A percentile compares a stretch with the other conserved stretches of the same genome.
Conservation (phyloP, 2,329 filamentous ascomycete species). For the Alternaria sp. region DNA sequence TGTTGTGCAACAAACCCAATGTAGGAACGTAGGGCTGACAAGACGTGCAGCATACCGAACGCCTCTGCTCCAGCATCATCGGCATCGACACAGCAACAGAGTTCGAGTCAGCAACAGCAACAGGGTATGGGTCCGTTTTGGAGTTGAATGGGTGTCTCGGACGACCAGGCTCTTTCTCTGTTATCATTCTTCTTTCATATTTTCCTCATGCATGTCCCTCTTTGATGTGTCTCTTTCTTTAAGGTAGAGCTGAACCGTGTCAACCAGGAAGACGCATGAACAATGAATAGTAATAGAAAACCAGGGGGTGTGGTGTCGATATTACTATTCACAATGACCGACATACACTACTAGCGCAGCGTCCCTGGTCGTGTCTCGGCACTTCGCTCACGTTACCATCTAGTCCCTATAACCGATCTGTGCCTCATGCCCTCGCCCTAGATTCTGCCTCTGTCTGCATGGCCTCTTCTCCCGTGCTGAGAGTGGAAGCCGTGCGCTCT, state of each 20-base stretch:
- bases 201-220: no score
- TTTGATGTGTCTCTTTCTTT: no score
- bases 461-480: no score
- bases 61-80: background rate
- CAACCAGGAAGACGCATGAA: no score
- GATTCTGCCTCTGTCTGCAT: background rate
- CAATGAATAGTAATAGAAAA: no score
- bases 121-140: constrained; percentile 37
- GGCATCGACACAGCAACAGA: background rate
- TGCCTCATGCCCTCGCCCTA: background rate
- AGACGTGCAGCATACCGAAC: no score
- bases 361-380: background rate
- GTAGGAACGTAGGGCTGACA: no score
- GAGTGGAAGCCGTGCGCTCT: background rate
- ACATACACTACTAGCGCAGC: background rate
- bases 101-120: constrained; percentile 25
- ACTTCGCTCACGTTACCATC: background rate
- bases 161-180: background rate
- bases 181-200: no score
- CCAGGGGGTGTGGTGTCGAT: background rate
- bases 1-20: fast-evolving
- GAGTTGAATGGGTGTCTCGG: background rate
- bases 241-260: no score
- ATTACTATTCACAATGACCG: background rate
- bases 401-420: background rate